Evolutionary conservation across 148 eudicot species (phyloP).

Genomic region (Cornus suecica): DNA sequence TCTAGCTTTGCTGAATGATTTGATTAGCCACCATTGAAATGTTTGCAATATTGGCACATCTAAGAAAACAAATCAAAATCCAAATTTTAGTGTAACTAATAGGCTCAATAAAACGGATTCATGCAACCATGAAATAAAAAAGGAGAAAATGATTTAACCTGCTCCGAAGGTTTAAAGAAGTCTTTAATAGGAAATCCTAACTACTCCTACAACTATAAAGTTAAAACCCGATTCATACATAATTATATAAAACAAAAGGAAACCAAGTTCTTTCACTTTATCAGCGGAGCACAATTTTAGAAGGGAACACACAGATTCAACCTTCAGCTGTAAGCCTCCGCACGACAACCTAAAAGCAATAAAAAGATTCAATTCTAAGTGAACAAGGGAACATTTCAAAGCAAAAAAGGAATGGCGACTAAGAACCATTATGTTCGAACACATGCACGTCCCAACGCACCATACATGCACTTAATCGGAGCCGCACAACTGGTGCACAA

Average conservation of each 20-base stretch:
- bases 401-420: too few species aligned
- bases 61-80: background rate
- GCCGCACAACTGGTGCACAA: background rate
- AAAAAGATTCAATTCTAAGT: too few species aligned
- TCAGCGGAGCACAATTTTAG: too few species aligned
- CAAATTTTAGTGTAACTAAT: background rate
- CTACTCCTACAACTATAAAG: background rate
- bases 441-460: background rate
- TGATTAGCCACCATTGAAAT: background rate
- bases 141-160: background rate
- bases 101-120: background rate
- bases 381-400: too few species aligned
- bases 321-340: too few species aligned
- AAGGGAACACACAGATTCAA: too few species aligned
- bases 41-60: background rate
- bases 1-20: background rate
- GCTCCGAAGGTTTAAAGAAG: background rate
- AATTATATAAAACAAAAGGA: too few species aligned
- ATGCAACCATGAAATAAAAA: background rate
- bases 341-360: too few species aligned
- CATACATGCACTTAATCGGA: background rate
- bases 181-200: background rate
- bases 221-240: too few species aligned
- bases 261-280: too few species aligned
- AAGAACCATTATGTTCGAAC: too few species aligned